Evolutionary conservation across 768 basidiomycete genomes (phyloP), one percentile per base, ranked within the genome.

Genomic region (Panellus pusillus): DNA sequence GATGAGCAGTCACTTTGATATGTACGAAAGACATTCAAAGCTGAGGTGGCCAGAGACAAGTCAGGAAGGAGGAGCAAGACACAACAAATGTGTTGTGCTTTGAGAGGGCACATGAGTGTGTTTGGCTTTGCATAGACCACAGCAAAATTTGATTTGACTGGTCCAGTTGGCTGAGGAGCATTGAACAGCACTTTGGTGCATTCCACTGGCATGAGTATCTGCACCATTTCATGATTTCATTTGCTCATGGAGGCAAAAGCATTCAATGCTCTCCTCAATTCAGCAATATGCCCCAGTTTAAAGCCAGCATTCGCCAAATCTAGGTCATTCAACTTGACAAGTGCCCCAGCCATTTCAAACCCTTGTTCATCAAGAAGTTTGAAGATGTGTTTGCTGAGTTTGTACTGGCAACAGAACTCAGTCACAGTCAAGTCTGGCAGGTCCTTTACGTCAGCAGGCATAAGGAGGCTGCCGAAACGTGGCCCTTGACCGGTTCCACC

Each of bases 201-300:
- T n/a, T n/a, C n/a, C n/a, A n/a, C n/a, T n/a, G n/a, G n/a, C n/a
- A n/a, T n/a, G n/a, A n/a, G n/a, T n/a, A n/a, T n/a, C n/a, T n/a
- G n/a, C n/a, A n/a, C n/a, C n/a, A n/a, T n/a, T n/a, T n/a, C n/a
- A n/a, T n/a, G n/a, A 24, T 24, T 24, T 24, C 6, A 24, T 24
- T 6, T 24, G 3, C 6, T 24, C 6, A 24, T 24, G 3, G 24
- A 24, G 3, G 24, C 13, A 41, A 49, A 49, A 2, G 41, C 28
- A 17, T 41, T 36, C 40, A 49, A 24, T 6, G 48, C 48, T 27
- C 17, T 40, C 39, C 32, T 41, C 17, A 49, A 19, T 14, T 49
- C 48, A 38, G 48, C 48, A 41, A 49, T 42, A 29, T 49, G 48
- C 18, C 48, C 48, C 9, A 15, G 18, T 35, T 49, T 49, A 1